Evolutionary conservation across 2,329 filamentous ascomycete species (phyloP).

Genomic region (Verticillium klebahnii): DNA sequence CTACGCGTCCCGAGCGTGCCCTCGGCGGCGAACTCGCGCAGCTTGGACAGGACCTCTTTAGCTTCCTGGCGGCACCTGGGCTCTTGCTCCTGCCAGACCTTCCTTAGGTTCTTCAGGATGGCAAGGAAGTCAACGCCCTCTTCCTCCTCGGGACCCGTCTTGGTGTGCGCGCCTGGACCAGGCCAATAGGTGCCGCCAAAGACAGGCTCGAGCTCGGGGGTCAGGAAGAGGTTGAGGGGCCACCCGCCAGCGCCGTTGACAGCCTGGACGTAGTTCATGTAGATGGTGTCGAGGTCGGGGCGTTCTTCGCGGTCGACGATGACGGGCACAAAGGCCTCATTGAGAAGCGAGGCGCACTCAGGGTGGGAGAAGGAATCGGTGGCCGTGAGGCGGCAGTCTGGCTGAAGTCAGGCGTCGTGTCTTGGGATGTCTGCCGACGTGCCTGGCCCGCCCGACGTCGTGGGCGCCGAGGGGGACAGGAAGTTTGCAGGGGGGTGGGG

Average conservation of each 20-base stretch:
- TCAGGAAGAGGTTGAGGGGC: conserved; percentile 96
- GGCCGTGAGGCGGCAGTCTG: conserved; percentile 86
- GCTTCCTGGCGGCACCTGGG: conserved; percentile 78
- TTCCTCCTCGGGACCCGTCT: conserved; percentile 39
- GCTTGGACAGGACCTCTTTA: conserved; percentile 72
- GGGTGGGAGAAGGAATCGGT: conserved; percentile 85
- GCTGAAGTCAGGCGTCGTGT: background rate
- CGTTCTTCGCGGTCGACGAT: conserved; percentile 92
- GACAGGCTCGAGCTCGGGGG: conserved; percentile 85
- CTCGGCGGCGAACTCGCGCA: conserved; percentile 85
- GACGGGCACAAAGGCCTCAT: conserved; percentile 83
- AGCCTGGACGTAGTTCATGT: conserved; percentile 97
- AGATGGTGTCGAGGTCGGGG: conserved; percentile 90
- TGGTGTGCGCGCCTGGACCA: conserved; percentile 59
- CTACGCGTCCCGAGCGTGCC: conserved; percentile 59
- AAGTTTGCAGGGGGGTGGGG: background rate
- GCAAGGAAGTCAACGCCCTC: conserved; percentile 75
- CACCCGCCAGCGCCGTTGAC: conserved; percentile 87
- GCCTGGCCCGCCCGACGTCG: background rate
- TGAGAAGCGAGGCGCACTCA: conserved; percentile 76
- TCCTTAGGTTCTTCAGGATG: conserved; percentile 73
- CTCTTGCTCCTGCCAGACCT: conserved; percentile 78
- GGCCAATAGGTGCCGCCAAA: conserved; percentile 98
- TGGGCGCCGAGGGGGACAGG: background rate
- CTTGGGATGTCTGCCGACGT: background rate